Evolutionary conservation across 345 rosid species (phyloP).

Genomic region (Toxicodendron radicans): DNA sequence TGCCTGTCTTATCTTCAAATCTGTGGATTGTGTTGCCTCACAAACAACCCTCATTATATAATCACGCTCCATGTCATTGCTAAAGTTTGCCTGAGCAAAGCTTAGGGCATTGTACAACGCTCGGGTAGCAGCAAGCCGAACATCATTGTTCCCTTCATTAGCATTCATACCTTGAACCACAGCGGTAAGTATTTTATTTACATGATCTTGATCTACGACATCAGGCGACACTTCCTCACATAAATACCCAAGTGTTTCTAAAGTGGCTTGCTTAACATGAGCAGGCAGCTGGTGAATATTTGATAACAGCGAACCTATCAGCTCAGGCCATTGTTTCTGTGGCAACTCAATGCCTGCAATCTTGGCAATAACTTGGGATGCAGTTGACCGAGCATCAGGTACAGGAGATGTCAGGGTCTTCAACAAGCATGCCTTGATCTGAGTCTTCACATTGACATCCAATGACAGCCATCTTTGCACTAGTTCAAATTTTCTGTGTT

Average conservation of each 20-base stretch:
- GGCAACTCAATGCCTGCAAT: slow-evolving; percentile 47
- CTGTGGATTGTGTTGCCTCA: slow-evolving; percentile 57
- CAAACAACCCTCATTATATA: slow-evolving; percentile 69
- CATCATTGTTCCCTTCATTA: slow-evolving; percentile 55
- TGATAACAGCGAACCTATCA: slow-evolving; percentile 32
- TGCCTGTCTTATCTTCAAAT: slow-evolving; percentile 59
- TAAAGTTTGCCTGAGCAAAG: slow-evolving; percentile 73
- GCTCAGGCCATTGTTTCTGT: slow-evolving; percentile 47
- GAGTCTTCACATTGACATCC: slow-evolving; percentile 31
- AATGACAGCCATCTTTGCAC: slow-evolving; percentile 44
- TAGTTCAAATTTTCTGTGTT: slow-evolving; percentile 41
- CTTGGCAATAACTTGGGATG: slow-evolving; percentile 43
- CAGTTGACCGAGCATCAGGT: slow-evolving; percentile 38
- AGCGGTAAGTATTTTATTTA: slow-evolving; percentile 38
- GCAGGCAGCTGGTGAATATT: slow-evolving; percentile 37
- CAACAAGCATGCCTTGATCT: slow-evolving; percentile 32
- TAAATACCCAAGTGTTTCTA: slow-evolving; percentile 42
- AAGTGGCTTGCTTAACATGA: slow-evolving; percentile 45
- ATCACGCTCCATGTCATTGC: slow-evolving; percentile 68
- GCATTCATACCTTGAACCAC: slow-evolving; percentile 57
- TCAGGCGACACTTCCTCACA: slow-evolving; percentile 50
- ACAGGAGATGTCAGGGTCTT: slow-evolving; percentile 36
- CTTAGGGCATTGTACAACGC: slow-evolving; percentile 61
- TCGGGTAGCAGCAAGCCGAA: slow-evolving; percentile 63
- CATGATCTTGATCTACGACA: slow-evolving; percentile 43